Base-by-base conservation (phyloP, 805 yeast species). In the Ogataea ganodermae region DNA sequence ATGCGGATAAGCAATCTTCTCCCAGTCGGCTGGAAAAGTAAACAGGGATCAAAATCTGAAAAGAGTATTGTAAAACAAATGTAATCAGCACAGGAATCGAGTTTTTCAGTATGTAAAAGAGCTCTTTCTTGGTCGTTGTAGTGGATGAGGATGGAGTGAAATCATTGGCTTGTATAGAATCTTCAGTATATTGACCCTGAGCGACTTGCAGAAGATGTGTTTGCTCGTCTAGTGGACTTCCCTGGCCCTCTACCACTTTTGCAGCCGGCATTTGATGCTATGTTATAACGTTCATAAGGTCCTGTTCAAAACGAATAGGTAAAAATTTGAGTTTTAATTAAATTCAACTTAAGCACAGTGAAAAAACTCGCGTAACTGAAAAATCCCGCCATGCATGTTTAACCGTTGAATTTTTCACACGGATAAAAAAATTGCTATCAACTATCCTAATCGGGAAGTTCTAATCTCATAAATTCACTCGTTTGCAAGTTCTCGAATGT, bases 21-120 rank as follows among this genome's bases (percentile, higher is more conserved):
- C 91, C 92, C 44, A 84, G 69, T 53, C 80, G 74, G 12, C 90
- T 86, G 14, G 85, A 85, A 22, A 82, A 80, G 61, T 84, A 85
- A 26, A 84, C 84, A 0, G 88, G 82, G 2, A 88, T 86, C 49
- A 86, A 79, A 2, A 86, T 81, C 47, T 86, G 88, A 20, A 85
- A 71, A 0, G 87, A 78, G 59, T 83, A 83, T 61, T 85, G 90
- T 51, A 84, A 66, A 18, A 83, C 61, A 56, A 85, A 85, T 0
- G 91, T 84, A 44, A 83, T 67, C n/a, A 83, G 70, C 53, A 84
- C 69, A 0, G 91, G 91, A 3, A 71, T 36, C 1, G 82, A 73
- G 56, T 69, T 74, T 42, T 62, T 66, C 30, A 66, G 20, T 44
- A 79, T 40, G 39, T 58, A 61, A 1, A 17, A 16, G 2, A 61